Conservation (phyloP, 2,329 filamentous ascomycete genomes). For the Stylonectria norvegica region DNA sequence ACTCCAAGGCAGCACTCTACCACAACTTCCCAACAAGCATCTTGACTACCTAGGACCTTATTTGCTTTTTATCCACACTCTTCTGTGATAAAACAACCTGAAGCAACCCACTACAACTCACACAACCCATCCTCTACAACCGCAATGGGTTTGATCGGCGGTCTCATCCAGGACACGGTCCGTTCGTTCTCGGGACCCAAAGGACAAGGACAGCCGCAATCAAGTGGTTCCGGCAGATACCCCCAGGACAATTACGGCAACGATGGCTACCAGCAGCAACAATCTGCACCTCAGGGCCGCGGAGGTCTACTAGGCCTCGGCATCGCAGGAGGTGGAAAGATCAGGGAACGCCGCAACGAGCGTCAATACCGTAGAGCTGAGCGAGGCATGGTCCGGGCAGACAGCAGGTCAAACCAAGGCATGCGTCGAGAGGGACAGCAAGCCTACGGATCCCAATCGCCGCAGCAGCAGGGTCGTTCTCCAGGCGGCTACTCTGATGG, state of each 20-base stretch:
- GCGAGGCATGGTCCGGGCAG: slow-evolving; percentile 18
- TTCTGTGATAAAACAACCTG: too few species aligned
- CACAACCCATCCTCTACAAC: neutral
- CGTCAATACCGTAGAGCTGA: slow-evolving; percentile 19
- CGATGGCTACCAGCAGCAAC: neutral
- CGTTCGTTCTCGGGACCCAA: slow-evolving; percentile 4
- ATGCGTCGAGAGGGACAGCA: too few species aligned
- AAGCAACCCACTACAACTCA: neutral
- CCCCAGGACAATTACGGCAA: neutral
- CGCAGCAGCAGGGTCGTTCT: too few species aligned
- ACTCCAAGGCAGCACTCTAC: too few species aligned
- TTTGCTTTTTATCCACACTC: too few species aligned
- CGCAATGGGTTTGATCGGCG: slow-evolving; percentile 19
- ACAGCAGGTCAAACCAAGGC: slow-evolving; percentile 1
- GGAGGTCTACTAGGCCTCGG: too few species aligned
- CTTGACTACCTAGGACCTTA: neutral
- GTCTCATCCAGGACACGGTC: slow-evolving; percentile 9
- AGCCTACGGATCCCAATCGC: too few species aligned
- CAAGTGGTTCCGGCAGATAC: neutral
- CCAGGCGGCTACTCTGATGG: too few species aligned
- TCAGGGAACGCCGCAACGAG: slow-evolving; percentile 17
- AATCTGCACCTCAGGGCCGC: neutral
- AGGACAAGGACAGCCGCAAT: neutral
- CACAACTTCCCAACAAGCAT: neutral
- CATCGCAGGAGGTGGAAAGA: too few species aligned